A percentile compares a stretch with the other conserved stretches of the same genome.
phyloP scores from a whole-genome alignment of 2,329 filamentous ascomycete genomes.

The Epichloe brachyelytri region DNA sequence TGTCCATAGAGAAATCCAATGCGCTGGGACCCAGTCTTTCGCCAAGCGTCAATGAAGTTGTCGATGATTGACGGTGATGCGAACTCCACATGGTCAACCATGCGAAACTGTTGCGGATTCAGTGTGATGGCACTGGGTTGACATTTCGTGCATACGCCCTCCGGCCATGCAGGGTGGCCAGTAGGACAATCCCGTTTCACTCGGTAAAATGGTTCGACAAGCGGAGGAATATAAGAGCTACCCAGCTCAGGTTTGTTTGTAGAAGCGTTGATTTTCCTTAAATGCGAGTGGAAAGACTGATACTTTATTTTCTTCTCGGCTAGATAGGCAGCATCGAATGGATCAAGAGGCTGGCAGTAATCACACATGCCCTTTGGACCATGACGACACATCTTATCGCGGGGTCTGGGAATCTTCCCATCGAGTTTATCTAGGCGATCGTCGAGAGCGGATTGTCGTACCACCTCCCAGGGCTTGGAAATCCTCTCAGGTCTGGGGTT shows the following conservation, averaged over 20 bases:
- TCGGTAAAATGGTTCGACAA: conserved; percentile 85
- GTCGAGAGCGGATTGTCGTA: conserved; percentile 79
- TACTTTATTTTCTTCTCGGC: conserved; percentile 98
- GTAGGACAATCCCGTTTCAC: conserved; percentile 83
- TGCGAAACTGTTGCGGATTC: conserved; percentile 85
- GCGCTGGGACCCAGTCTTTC: conserved; percentile 70
- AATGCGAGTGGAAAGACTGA: conserved; percentile 85
- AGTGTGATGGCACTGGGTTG: conserved; percentile 94
- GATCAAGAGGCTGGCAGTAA: conserved; percentile 94
- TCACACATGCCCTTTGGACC: conserved; percentile 98
- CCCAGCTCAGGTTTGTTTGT: conserved; percentile 94
- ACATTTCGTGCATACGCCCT: conserved; percentile 95
- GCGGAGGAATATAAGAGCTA: conserved; percentile 88
- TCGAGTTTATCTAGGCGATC: conserved; percentile 74
- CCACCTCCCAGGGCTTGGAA: conserved; percentile 60
- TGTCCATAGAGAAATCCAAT: conserved; percentile 84
- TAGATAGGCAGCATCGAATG: conserved; percentile 80
- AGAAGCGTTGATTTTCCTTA: conserved; percentile 88
- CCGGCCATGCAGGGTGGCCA: conserved; percentile 85
- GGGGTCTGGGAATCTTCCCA: conserved; percentile 72
- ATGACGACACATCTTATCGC: conserved; percentile 89
- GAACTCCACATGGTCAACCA: conserved; percentile 98
- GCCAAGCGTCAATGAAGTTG: conserved; percentile 83
- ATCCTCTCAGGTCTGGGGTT: conserved; percentile 52
- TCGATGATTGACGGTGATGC: conserved; percentile 75